Evolutionary conservation across 257 asterid genomes (phyloP).

Genomic region (Solanum dulcamara): DNA sequence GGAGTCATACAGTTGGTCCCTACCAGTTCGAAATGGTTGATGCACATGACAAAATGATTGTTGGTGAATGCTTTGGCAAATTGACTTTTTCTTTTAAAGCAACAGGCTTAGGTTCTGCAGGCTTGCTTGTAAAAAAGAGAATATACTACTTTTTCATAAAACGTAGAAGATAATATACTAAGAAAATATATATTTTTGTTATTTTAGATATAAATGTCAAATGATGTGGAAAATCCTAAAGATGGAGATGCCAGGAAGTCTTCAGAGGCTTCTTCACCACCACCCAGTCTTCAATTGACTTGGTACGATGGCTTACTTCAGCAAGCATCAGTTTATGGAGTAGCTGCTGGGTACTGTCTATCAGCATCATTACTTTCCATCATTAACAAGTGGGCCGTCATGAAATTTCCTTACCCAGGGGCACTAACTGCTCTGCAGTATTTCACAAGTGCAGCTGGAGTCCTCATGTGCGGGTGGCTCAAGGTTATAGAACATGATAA

Average conservation of each 20-base stretch:
- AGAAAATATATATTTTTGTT: neutral
- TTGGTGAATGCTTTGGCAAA: neutral
- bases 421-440: conserved; percentile 90
- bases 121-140: neutral
- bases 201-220: conserved; percentile 49
- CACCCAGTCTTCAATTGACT: conserved; percentile 20
- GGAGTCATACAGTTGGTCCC: neutral
- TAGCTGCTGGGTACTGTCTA: conserved; percentile 88
- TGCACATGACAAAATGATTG: neutral
- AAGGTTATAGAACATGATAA: conserved; percentile 64
- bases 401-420: conserved; percentile 95
- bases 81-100: neutral
- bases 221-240: conserved; percentile 61
- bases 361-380: conserved; percentile 83
- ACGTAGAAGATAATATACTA: neutral
- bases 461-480: conserved; percentile 60
- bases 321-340: conserved; percentile 70
- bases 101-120: neutral
- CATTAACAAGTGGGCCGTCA: conserved; percentile 94
- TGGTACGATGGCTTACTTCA: conserved; percentile 47
- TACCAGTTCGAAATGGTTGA: neutral
- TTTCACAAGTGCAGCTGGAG: conserved; percentile 80
- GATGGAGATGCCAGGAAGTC: conserved; percentile 14
- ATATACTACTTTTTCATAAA: neutral
- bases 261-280: conserved; percentile 14